Base-by-base conservation (phyloP, 805 yeast species). In the Hanseniaspora clermontiae region DNA sequence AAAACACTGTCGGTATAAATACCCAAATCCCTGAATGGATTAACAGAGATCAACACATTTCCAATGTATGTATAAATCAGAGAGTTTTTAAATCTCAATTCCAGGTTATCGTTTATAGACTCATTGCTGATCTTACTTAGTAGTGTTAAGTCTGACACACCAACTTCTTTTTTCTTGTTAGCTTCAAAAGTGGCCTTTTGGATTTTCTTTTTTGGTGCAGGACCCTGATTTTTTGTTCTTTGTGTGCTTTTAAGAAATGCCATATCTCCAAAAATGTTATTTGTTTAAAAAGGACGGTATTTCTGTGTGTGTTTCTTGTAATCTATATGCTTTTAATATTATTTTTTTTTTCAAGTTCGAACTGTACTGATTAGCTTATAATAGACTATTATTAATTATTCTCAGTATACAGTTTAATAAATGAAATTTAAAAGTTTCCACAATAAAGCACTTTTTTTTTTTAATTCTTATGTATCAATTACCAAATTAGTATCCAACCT, bases 1-100 rank as follows among this genome's bases (percentile, higher is more conserved):
- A 91, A 73, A 1, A 82, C 82, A 24, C 81, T 83, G 51, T 81
- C 85, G 8, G 97, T 88, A 71, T 93, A 93, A 53, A 93, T 93
- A 2, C 99, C 99, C 65, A 93, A 74, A 68, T 93, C 99, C 61
- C 89, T 81, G 73, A 93, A 93, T 2, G 99, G 99, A 65, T 93
- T 93, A 51, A 93, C 96, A 5, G 96, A 88, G 63, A 93, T 93
- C 67, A 93, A 76, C 64, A 89, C 96, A 74, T 88, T 95, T 0
- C 96, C 96, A 66, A 88, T 88, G 68, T 87, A 89, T 0, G 96
- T 90, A 68, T 93, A 93, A 60, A 93, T 93, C 36, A 89, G 77
- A 29, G 87, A 93, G 65, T 89, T 89, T 72, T 84, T 80, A 69
- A 93, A 93, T 59, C 99, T 75, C 67, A 88, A 87, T 65, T 87